phyloP scores from a whole-genome alignment of 108 stramenopile species.

The Asterionellopsis glacialis region DNA sequence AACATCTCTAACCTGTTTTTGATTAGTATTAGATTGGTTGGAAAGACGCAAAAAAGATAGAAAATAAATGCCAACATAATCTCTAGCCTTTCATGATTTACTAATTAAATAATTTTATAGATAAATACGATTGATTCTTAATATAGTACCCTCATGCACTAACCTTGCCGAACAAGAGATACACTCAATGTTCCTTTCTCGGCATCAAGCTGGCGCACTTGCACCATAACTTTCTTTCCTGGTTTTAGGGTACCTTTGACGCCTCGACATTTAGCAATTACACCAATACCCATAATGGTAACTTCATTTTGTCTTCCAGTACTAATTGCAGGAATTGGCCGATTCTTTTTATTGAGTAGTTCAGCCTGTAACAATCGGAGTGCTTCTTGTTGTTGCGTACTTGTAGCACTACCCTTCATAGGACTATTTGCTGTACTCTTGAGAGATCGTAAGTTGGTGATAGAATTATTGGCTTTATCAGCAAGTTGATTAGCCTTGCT shows the following conservation, averaged over 20 bases:
- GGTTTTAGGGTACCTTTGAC: conserved; percentile 44
- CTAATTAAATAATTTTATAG: too few relatives aligned
- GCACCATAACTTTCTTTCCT: conserved; percentile 51
- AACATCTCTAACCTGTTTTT: too few relatives aligned
- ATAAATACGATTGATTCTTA: too few relatives aligned
- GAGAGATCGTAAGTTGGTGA: conserved; percentile 38
- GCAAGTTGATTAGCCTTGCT: conserved; percentile 37
- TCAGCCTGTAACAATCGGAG: conserved; percentile 25
- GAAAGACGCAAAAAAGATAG: too few relatives aligned
- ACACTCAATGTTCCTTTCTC: conserved; percentile 39
- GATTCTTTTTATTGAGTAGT: conserved; percentile 18
- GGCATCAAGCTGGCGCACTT: conserved; percentile 46
- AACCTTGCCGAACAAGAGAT: conserved; percentile 8
- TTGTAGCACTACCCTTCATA: neutral
- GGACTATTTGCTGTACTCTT: conserved; percentile 12
- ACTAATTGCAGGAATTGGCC: conserved; percentile 41
- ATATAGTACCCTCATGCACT: neutral
- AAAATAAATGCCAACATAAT: too few relatives aligned
- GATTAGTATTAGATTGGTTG: too few relatives aligned
- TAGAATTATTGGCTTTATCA: conserved; percentile 38
- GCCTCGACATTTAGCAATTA: conserved; percentile 37
- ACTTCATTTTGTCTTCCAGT: conserved; percentile 67
- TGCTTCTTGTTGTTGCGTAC: conserved; percentile 23
- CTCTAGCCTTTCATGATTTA: too few relatives aligned
- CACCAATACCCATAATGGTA: conserved; percentile 53